A percentile compares a stretch with the other conserved stretches of the same genome.
Evolutionary conservation across 192 early-diverging fungal species (phyloP).

Genomic region (Podila minutissima): DNA sequence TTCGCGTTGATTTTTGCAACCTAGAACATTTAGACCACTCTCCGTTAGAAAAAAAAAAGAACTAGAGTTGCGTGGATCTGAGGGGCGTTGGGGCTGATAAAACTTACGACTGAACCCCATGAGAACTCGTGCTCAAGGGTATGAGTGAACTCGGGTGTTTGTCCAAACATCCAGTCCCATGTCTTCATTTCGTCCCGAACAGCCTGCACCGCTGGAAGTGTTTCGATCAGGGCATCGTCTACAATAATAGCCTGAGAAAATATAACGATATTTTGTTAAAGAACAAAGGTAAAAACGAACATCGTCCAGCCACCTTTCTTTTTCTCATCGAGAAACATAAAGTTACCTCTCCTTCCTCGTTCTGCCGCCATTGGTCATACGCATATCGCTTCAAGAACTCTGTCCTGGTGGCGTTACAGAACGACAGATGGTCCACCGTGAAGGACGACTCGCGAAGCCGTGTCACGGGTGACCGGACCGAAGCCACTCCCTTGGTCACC

Average conservation of each 20-base stretch:
- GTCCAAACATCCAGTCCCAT: constrained; percentile 93
- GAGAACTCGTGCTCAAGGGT: constrained; percentile 56
- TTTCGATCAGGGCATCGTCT: constrained; percentile 19
- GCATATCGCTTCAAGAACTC: constrained; percentile 75
- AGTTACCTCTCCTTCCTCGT: constrained; percentile 18
- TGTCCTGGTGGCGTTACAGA: constrained; percentile 78
- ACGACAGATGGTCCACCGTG: constrained; percentile 83
- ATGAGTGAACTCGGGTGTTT: constrained; percentile 90
- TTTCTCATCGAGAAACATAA: no score
- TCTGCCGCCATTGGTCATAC: constrained; percentile 40
- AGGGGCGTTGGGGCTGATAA: neutral
- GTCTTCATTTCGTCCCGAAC: constrained; percentile 61
- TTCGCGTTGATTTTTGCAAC: constrained; percentile 30
- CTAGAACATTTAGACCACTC: constrained; percentile 7
- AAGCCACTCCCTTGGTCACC: constrained; percentile 88
- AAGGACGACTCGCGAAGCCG: constrained; percentile 82
- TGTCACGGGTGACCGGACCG: constrained; percentile 89
- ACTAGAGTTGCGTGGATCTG: neutral
- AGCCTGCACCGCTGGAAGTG: constrained; percentile 16
- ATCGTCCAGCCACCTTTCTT: no score
- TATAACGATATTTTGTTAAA: neutral
- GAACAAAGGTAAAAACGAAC: neutral
- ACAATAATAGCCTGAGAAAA: constrained; percentile 13
- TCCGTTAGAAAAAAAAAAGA: neutral
- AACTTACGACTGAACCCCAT: constrained; percentile 66